These are phyloP conservation scores for Entomophthora muscae DNA, from an alignment of 371 early-diverging fungal genomes.

Conservation along the genomic window DNA sequence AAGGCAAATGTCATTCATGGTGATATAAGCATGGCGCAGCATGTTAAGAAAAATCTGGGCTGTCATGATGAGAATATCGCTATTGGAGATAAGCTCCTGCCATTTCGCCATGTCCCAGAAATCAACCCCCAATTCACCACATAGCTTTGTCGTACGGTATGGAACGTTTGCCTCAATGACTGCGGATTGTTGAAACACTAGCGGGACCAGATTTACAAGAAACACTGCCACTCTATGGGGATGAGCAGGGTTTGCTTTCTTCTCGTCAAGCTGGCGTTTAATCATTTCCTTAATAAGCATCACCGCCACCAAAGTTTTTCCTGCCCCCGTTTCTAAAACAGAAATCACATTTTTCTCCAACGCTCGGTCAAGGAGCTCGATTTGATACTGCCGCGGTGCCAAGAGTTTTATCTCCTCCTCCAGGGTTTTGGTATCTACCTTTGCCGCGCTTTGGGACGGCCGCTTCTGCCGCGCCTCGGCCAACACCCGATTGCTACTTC, in stretches of 20 bases:
- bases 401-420: conserved; percentile 12
- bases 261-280: conserved; percentile 4
- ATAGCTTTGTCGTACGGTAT: conserved; percentile 31
- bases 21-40: conserved; percentile 44
- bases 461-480: background rate
- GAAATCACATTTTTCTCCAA: conserved; percentile 54
- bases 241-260: background rate
- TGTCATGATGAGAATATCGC: conserved; percentile 71
- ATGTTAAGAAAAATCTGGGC: conserved; percentile 66
- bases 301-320: conserved; percentile 77
- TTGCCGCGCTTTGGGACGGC: background rate
- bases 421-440: background rate
- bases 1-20: conserved; percentile 44
- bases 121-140: conserved; percentile 49
- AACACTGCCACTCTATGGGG: conserved; percentile 37
- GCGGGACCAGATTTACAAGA: conserved; percentile 65
- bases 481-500: background rate
- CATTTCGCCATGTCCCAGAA: conserved; percentile 37
- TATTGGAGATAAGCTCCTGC: conserved; percentile 27
- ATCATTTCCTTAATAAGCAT: conserved; percentile 59
- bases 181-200: conserved; percentile 67
- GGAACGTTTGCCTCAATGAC: conserved; percentile 47
- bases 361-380: conserved; percentile 52
- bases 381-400: conserved; percentile 59
- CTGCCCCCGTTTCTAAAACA: conserved; percentile 80